Evolutionary conservation across 2,329 filamentous ascomycete genomes (phyloP), one percentile per base, ranked within the genome.

Genomic region (Colletotrichum tanaceti): DNA sequence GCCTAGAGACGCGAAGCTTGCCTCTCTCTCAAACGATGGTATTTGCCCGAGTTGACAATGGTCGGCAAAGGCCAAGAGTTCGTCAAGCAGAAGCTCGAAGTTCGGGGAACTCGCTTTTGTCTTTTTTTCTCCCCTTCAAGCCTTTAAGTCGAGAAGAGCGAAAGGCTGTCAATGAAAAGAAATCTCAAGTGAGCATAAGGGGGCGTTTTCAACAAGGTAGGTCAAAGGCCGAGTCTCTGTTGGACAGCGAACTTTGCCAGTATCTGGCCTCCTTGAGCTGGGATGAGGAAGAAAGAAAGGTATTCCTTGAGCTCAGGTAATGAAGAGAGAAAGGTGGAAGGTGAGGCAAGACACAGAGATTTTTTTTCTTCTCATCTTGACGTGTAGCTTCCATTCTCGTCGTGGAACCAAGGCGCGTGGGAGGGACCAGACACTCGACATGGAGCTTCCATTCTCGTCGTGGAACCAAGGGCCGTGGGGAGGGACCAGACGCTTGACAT

Each of bases 341-440:
- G 13, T 38, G 13, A 57, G 59, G 39, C 14, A 44, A 44, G 44
- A 38, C 20, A 57, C 38, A 20, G 20, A 38, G 44, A 62, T 35
- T 13, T 18, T 52, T n/a, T 38, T 46, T 20, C 22, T 9, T n/a
- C n/a, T 38, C 20, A 38, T 46, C 16, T 18, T 28, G 11, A 16
- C 10, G 44, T 52, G 59, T 38, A 52, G 43, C 38, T 38, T 24
- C 59, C 28, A 38, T 24, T 38, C 28, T 67, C 38, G 10, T 24
- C 20, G 9, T 22, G 44, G 22, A 22, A 28, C 32, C 24, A 47
- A 32, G n/a, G 9, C 9, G 13, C 16, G 14, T 46, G 22, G 24
- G 49, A 55, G 18, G 50, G 18, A 35, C 10, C 32, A 35, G 32
- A 7, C 7, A 9, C 32, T 35, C 0, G 32, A 35, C 32, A 10